Evolutionary conservation across 768 basidiomycete genomes (phyloP).

Genomic region (Solioccasus polychromus): DNA sequence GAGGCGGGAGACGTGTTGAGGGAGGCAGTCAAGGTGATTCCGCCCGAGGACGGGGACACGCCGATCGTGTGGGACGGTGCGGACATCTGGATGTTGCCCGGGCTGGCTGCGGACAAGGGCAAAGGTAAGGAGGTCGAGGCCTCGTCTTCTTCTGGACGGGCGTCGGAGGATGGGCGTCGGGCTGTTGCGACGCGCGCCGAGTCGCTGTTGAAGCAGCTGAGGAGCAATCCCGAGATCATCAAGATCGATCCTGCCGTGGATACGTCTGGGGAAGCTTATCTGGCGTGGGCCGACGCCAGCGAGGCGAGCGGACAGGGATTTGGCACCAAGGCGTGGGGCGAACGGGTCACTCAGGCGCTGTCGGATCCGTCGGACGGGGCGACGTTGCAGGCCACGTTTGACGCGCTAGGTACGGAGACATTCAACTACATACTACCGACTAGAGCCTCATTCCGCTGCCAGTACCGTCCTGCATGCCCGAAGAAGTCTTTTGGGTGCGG

Average conservation of each 20-base stretch:
- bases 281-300: conserved; percentile 57
- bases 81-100: conserved; percentile 80
- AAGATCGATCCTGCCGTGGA: conserved; percentile 73
- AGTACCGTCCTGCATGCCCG: conserved; percentile 69
- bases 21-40: conserved; percentile 91
- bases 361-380: conserved; percentile 51
- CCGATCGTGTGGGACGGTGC: conserved; percentile 76
- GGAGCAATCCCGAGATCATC: conserved; percentile 72
- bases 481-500: conserved; percentile 76
- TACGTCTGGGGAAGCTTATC: conserved; percentile 51
- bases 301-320: conserved; percentile 55
- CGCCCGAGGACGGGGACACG: conserved; percentile 57
- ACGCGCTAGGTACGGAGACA: conserved; percentile 60
- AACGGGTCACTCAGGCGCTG: conserved; percentile 46
- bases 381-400: conserved; percentile 49
- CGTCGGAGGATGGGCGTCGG: conserved; percentile 41
- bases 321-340: conserved; percentile 49
- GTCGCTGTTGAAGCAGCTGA: conserved; percentile 67
- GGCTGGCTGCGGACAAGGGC: conserved; percentile 24
- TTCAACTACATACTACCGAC: conserved; percentile 15
- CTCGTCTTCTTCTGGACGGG: conserved; percentile 26
- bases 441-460: conserved; percentile 6
- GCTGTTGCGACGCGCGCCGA: conserved; percentile 75
- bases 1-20: conserved; percentile 79
- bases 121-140: conserved; percentile 36